A percentile compares a stretch with the other conserved stretches of the same genome.
Conservation (phyloP, 1,284 basidiomycete genomes). For the Ganoderma sinense region DNA sequence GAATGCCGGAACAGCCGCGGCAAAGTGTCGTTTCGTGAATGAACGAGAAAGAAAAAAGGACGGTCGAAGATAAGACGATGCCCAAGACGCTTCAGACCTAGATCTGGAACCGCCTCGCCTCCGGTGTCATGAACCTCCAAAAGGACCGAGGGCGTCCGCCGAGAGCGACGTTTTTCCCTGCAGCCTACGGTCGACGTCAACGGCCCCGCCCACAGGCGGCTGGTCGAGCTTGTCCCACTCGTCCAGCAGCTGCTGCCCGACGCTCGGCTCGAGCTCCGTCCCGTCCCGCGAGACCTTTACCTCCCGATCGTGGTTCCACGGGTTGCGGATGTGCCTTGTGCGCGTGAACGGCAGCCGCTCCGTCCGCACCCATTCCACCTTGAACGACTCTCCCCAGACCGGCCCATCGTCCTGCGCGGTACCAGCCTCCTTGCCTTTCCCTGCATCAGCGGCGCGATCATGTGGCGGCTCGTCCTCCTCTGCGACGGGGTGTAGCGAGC, state of each 20-base stretch:
- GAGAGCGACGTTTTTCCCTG: constrained; percentile 28
- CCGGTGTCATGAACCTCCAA: background rate
- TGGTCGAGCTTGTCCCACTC: constrained; percentile 69
- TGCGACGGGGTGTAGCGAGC: constrained; percentile 29
- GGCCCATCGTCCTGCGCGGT: constrained; percentile 41
- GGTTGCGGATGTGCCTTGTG: constrained; percentile 85
- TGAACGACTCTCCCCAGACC: constrained; percentile 80
- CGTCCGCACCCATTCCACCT: constrained; percentile 86
- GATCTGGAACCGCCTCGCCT: constrained; percentile 10
- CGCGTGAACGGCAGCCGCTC: constrained; percentile 80
- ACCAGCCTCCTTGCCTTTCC: constrained; percentile 22
- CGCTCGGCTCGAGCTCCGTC: constrained; percentile 88
- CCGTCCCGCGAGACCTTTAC: constrained; percentile 94
- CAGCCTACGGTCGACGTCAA: constrained; percentile 25
- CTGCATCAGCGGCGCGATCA: background rate
- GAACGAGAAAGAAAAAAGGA: constrained; percentile 8
- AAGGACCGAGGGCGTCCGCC: constrained; percentile 17
- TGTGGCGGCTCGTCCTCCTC: constrained; percentile 34
- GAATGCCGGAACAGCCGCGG: constrained; percentile 10
- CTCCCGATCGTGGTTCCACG: constrained; percentile 92
- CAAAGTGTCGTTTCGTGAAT: constrained; percentile 29
- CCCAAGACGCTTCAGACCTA: background rate
- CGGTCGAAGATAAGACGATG: background rate
- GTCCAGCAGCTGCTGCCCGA: constrained; percentile 76
- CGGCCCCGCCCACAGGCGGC: constrained; percentile 18